A percentile compares a stretch with the other conserved stretches of the same genome.
phyloP scores from a whole-genome alignment of 768 basidiomycete genomes.

The Amanita rubescens region DNA sequence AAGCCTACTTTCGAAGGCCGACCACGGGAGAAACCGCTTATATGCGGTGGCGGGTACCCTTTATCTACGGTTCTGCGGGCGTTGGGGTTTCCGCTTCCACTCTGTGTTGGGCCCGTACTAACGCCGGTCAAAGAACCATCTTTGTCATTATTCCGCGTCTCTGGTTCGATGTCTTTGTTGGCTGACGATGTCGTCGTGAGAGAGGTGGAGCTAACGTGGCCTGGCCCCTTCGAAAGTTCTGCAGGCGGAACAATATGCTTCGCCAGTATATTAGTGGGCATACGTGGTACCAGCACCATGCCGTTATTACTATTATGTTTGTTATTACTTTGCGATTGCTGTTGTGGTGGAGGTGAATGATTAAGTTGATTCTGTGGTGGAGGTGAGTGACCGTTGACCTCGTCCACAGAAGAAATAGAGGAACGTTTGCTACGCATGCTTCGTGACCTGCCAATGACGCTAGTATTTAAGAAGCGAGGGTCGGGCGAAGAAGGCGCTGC shows the following conservation, averaged over 20 bases:
- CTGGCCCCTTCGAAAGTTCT: conserved; percentile 34
- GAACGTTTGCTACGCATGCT: conserved; percentile 8
- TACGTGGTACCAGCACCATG: conserved; percentile 1
- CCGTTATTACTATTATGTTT: conserved; percentile 28
- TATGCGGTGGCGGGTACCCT: neutral
- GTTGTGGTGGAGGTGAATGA: conserved; percentile 38
- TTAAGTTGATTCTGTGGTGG: conserved; percentile 5
- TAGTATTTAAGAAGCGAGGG: neutral
- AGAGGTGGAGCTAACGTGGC: too few relatives aligned
- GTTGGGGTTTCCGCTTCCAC: too few relatives aligned
- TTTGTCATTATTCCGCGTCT: neutral
- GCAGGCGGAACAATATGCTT: conserved; percentile 51
- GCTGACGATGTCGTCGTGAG: too few relatives aligned
- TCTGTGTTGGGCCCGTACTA: neutral
- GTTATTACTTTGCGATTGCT: conserved; percentile 25
- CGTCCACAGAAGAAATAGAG: neutral
- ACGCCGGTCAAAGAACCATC: neutral
- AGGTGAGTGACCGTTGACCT: conserved; percentile 3
- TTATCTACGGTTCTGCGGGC: too few relatives aligned
- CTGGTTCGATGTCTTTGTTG: neutral
- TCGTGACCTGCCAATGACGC: conserved; percentile 1
- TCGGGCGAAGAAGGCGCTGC: neutral
- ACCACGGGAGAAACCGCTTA: neutral
- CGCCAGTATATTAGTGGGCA: conserved; percentile 15
- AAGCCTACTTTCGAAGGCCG: neutral